phyloP scores from a whole-genome alignment of 2,329 filamentous ascomycete genomes.

The Davidsoniella eucalypti region DNA sequence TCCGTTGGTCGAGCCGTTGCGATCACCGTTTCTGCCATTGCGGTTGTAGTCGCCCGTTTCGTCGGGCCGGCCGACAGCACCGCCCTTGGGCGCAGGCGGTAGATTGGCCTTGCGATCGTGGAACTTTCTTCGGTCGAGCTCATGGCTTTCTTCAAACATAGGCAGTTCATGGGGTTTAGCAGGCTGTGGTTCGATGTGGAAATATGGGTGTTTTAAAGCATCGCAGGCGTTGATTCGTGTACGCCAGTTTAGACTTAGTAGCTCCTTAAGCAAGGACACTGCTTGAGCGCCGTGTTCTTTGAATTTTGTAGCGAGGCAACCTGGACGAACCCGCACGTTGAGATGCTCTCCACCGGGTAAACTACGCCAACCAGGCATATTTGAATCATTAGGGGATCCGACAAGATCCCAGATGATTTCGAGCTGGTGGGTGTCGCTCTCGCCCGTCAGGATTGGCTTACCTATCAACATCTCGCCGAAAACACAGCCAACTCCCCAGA shows the following conservation, averaged over 20 bases:
- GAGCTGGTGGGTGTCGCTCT: conserved; percentile 76
- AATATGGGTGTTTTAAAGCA: conserved; percentile 83
- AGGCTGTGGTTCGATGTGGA: conserved; percentile 62
- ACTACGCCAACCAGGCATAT: conserved; percentile 77
- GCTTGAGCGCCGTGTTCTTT: conserved; percentile 57
- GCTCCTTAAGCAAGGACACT: conserved; percentile 62
- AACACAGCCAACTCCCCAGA: conserved; percentile 98
- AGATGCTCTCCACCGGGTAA: conserved; percentile 70
- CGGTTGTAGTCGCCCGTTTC: conserved; percentile 29
- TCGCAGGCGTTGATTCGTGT: conserved; percentile 85
- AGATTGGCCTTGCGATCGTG: conserved; percentile 69
- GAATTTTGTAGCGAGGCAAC: conserved; percentile 60
- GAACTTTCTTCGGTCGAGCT: conserved; percentile 84
- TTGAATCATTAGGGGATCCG: conserved; percentile 75
- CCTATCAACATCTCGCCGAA: conserved; percentile 95
- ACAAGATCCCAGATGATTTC: conserved; percentile 89
- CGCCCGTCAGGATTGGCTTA: conserved; percentile 81
- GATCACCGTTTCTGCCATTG: conserved; percentile 31
- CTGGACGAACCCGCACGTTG: conserved; percentile 40
- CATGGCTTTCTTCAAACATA: conserved; percentile 83
- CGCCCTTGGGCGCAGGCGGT: conserved; percentile 81
- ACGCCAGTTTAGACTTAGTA: conserved; percentile 79
- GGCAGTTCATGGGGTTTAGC: conserved; percentile 77
- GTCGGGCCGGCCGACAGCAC: conserved; percentile 61
- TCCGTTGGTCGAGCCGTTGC: conserved; percentile 21